A percentile compares a stretch with the other conserved stretches of the same genome.
Conservation (phyloP, 306 rosid genomes). For the Inga leiocalycina region DNA sequence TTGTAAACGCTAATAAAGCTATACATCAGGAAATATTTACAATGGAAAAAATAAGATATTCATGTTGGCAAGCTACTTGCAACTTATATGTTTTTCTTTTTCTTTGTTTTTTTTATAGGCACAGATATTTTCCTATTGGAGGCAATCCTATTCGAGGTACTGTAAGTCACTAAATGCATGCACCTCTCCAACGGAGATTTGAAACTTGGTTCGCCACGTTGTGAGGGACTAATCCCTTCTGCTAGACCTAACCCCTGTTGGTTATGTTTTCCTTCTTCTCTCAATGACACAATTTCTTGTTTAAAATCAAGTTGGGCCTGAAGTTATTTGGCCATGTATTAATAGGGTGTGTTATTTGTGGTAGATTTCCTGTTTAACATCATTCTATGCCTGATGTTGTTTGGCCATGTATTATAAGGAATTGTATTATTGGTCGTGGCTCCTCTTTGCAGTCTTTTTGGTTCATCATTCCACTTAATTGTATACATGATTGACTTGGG, state of each 20-base stretch:
- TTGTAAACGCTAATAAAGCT: no score
- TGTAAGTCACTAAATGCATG: no score
- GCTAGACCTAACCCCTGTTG: no score
- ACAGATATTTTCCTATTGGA: no score
- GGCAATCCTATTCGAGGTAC: no score
- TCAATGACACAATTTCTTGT: neutral
- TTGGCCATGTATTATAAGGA: neutral
- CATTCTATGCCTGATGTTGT: neutral
- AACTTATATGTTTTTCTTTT: neutral
- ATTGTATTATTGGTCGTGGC: constrained; percentile 12
- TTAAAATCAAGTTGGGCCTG: neutral
- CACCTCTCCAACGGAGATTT: no score
- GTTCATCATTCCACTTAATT: constrained; percentile 22
- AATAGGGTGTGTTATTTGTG: neutral
- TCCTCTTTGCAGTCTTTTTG: neutral
- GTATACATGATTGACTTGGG: constrained; percentile 28
- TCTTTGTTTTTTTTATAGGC: no score
- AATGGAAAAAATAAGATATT: no score
- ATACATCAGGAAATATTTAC: neutral
- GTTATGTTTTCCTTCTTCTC: neutral
- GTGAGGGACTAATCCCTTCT: no score
- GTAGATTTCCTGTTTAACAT: constrained; percentile 3
- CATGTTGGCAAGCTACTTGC: neutral
- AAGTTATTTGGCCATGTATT: neutral
- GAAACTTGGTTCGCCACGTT: no score